Base-by-base conservation (phyloP, 805 yeast species). In the Maudiozyma saulgeensis region DNA sequence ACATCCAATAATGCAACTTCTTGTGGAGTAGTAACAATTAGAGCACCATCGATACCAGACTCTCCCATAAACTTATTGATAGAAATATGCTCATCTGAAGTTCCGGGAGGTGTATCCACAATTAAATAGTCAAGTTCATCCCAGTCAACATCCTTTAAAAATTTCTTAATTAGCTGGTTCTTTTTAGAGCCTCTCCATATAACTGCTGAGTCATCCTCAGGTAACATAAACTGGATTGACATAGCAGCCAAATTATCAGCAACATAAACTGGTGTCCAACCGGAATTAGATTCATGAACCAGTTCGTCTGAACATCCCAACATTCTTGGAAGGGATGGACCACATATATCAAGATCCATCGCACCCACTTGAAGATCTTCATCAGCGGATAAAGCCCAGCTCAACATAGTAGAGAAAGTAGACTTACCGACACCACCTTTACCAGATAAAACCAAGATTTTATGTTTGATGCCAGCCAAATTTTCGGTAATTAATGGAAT, bases 141-240 rank as follows among this genome's bases (percentile, higher is more conserved):
- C 99, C 99, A 93, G 59, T 87, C 89, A 2, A 93, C 97, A 58
- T 91, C 97, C 61, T 86, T 88, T 48, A 93, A 72, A 59, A 93
- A 93, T 69, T 89, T 96, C 61, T 93, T 93, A 47, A 93, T 93
- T 44, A 93, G 73, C 0, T 95, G 89, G 58, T 87, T 89, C 69
- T 93, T 93, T 71, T 93, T 93, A n/a, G 88, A 82, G 5, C 98
- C 98, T 61, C 98, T 76, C 99, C 99, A 93, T 41, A 93, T 91
- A 46, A 93, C 81, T 0, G 99, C 97, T 34, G 95, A 81, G 64
- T 91, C 97, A 31, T 81, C 81, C 61, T 87, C 87, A 0, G 98
- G 99, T 40, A 91, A 75, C 95, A 91, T 86, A 64, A 85, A 93
- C 41, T 90, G 95, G 46, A 93, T 91, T 45, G 96, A 85, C 93